Evolutionary conservation across 257 asterid species (phyloP).

Genomic region (Vinca minor): DNA sequence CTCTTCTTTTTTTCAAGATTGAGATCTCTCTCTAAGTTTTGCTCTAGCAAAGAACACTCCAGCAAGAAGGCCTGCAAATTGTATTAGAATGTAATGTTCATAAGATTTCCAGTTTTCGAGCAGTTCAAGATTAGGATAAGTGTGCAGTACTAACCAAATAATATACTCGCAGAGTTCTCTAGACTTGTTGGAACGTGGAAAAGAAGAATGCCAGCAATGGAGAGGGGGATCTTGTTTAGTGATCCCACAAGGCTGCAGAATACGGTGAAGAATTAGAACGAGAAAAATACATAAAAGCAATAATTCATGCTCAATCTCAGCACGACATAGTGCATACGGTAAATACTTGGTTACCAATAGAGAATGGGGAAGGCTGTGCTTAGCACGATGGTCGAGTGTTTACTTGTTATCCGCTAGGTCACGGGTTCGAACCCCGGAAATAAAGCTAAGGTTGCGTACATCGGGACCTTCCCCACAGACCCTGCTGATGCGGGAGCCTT

Average conservation of each 20-base stretch:
- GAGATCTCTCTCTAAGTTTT: slow-evolving; percentile 53
- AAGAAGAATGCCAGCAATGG: slow-evolving; percentile 80
- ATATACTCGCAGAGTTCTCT: slow-evolving; percentile 76
- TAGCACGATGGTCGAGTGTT: no score
- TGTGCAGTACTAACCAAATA: slow-evolving; percentile 49
- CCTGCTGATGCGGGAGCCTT: no score
- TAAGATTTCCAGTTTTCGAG: neutral
- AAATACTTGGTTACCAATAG: no score
- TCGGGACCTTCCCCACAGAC: no score
- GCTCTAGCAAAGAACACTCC: slow-evolving; percentile 89
- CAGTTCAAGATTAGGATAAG: neutral
- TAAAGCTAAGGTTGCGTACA: no score
- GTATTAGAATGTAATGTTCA: neutral
- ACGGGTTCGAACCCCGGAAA: no score
- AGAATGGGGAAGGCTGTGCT: no score
- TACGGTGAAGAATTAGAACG: no score
- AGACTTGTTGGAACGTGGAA: slow-evolving; percentile 75
- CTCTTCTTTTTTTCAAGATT: slow-evolving; percentile 21
- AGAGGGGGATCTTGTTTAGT: slow-evolving; percentile 85
- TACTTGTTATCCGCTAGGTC: no score
- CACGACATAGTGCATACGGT: no score
- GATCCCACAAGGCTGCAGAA: slow-evolving; percentile 83
- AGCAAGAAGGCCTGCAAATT: slow-evolving; percentile 59
- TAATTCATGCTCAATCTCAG: no score
- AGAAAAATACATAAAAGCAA: no score